Conservation (phyloP, 805 yeast genomes). For the Candida suzukii region DNA sequence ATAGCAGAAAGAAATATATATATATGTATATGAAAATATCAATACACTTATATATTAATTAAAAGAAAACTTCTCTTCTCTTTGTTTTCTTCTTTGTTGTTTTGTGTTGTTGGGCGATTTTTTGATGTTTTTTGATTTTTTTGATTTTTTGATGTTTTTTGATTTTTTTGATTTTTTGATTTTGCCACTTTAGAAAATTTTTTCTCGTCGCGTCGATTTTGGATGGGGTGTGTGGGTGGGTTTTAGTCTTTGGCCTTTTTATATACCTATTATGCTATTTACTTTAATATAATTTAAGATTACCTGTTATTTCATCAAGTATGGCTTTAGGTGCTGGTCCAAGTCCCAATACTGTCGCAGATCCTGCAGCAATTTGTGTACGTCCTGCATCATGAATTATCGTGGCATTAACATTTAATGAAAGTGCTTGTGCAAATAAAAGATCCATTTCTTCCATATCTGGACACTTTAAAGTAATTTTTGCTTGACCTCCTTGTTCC, state of each 20-base stretch:
- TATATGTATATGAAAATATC: too few species aligned
- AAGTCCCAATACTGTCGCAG: constrained; percentile 91
- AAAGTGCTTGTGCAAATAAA: constrained; percentile 73
- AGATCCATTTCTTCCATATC: constrained; percentile 66
- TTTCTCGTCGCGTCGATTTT: background rate
- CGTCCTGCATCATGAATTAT: constrained; percentile 95
- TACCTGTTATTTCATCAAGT: constrained; percentile 77
- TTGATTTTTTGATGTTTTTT: too few species aligned
- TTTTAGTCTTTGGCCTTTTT: too few species aligned
- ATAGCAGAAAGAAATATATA: too few species aligned
- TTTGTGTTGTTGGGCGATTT: too few species aligned
- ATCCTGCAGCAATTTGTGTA: constrained; percentile 93
- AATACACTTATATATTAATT: too few species aligned
- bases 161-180: too few species aligned
- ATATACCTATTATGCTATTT: too few species aligned
- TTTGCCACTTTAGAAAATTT: too few species aligned
- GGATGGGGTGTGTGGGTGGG: background rate
- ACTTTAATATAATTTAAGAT: constrained; percentile 66
- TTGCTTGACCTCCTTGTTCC: constrained; percentile 86
- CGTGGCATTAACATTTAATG: constrained; percentile 69
- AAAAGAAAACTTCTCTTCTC: too few species aligned
- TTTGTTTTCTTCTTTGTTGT: too few species aligned
- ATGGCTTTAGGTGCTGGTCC: constrained; percentile 92
- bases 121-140: too few species aligned
- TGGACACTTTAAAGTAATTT: constrained; percentile 75